phyloP scores from a whole-genome alignment of 305 asterid species.

The Fraxinus nigra region DNA sequence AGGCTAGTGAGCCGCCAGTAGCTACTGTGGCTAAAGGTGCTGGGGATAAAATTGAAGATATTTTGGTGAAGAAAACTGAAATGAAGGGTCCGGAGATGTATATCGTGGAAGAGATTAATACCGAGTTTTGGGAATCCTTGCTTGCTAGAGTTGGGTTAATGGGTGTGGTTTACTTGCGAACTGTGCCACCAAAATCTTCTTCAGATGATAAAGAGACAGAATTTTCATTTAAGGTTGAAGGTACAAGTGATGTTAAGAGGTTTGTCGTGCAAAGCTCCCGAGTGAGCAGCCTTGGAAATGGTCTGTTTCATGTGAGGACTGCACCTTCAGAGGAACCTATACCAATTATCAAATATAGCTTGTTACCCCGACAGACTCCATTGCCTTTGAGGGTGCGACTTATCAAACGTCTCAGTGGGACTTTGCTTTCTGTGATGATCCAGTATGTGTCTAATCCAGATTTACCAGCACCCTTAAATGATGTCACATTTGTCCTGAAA shows the following conservation, averaged over 20 bases:
- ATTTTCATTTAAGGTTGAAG: slow-evolving; percentile 74
- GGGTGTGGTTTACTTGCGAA: slow-evolving; percentile 65
- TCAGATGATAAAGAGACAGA: slow-evolving; percentile 67
- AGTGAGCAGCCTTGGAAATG: slow-evolving; percentile 75
- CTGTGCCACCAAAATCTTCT: slow-evolving; percentile 59
- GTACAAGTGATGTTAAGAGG: slow-evolving; percentile 62
- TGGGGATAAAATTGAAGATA: slow-evolving; percentile 72
- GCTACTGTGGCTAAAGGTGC: slow-evolving; percentile 48
- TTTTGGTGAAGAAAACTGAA: slow-evolving; percentile 67
- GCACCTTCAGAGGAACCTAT: slow-evolving; percentile 66
- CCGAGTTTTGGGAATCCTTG: slow-evolving; percentile 81
- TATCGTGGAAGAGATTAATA: slow-evolving; percentile 70
- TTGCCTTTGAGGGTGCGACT: slow-evolving; percentile 82
- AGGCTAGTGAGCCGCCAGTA: slow-evolving; percentile 64
- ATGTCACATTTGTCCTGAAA: slow-evolving; percentile 70
- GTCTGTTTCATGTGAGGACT: slow-evolving; percentile 75
- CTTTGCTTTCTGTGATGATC: slow-evolving; percentile 75
- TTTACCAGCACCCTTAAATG: slow-evolving; percentile 60
- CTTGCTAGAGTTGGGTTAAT: slow-evolving; percentile 72
- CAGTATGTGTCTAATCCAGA: slow-evolving; percentile 75
- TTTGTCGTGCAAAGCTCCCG: slow-evolving; percentile 66
- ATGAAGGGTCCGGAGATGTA: slow-evolving; percentile 92
- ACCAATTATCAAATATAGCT: slow-evolving; percentile 67
- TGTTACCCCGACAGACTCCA: slow-evolving; percentile 68
- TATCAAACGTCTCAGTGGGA: slow-evolving; percentile 75